Base-by-base conservation (phyloP, 2,329 filamentous ascomycete genomes). In the Fonsecaea pugnacius region DNA sequence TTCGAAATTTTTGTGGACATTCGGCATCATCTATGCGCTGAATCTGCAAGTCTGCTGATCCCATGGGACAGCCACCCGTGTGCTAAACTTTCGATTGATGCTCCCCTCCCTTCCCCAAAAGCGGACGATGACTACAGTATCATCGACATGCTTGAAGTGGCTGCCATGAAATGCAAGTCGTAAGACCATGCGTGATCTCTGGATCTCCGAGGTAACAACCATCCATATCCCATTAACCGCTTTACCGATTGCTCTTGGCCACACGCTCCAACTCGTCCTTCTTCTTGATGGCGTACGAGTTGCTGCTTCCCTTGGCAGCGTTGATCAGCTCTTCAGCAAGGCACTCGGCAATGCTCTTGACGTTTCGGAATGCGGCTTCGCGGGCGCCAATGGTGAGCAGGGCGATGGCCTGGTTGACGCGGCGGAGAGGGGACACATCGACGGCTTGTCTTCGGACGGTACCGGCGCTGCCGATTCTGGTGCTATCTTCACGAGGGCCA, bases 251-350 rank as follows among this genome's bases (percentile, higher is more conserved):
- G 89, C 88, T 92, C 92, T 99, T 99, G 85, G 95, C 95, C 78
- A 99, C 95, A 95, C 95, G 95, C 91, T 99, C 95, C 86, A 99
- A 85, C 91, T 99, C 96, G 84, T 99, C 95, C 94, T 99, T 99
- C 92, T 99, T 99, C 92, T 99, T 99, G 90, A 99, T 99, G 78
- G 96, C 95, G 83, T 98, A 99, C 75, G 93, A 97, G 92, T 99
- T 99, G 86, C 91, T 96, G 89, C 91, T 96, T 79, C 95, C 95
- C 92, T 99, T 99, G 83, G 96, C 96, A 81, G 96, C 96, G 88
- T 99, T 99, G 90, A 99, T 98, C 82, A 99, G 89, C 89, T 99
- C 95, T 86, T 99, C 96, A 80, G 95, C 95, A 78, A 99, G 86
- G 87, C 95, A 98, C 89, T 99, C 95, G 78, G 96, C 93, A 81